Evolutionary conservation across 2,329 filamentous ascomycete species (phyloP), one percentile per base, ranked within the genome.

Genomic region (Aspergillus floridensis): DNA sequence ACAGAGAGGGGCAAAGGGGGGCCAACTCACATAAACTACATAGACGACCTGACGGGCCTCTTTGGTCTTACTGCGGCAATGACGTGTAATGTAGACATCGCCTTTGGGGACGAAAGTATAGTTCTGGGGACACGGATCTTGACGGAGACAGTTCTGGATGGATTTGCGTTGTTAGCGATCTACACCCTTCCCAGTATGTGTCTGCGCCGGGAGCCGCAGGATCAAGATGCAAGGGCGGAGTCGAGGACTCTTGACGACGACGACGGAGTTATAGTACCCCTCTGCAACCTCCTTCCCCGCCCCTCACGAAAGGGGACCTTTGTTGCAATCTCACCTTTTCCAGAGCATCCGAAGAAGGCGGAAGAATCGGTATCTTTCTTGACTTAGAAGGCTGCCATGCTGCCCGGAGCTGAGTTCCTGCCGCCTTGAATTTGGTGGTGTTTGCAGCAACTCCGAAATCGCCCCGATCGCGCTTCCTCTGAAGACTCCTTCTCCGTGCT

Each of bases 61-160:
- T 56, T 75, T 76, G 11, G 75, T 77, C 26, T 68, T 69, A 31
- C 59, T 65, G 22, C 76, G 73, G 56, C 77, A 79, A 56, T 78
- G 68, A 14, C 76, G 70, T n/a, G 77, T 79, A 16, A 79, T 64
- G 62, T 79, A 80, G 29, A 75, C 67, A 58, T 79, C 68, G 12
- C 77, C 78, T 63, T 75, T 78, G 29, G 71, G 71, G 5, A 79
- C 76, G 57, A 79, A 78, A 21, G 71, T 59, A 65, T 79, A 79
- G 26, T 63, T 67, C 22, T 65, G 35, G 5, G 70, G 73, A 26
- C 73, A 60, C 1, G 66, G 64, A 10, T 70, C 62, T 26, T 57
- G 57, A 49, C 72, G 65, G 26, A 71, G 63, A 46, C 73, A 71
- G 50, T 73, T 73, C 76, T 77, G 59, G 24, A 41, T 50, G 50